phyloP scores from a whole-genome alignment of 495 filamentous ascomycete genomes.

The Pyronema domesticum region DNA sequence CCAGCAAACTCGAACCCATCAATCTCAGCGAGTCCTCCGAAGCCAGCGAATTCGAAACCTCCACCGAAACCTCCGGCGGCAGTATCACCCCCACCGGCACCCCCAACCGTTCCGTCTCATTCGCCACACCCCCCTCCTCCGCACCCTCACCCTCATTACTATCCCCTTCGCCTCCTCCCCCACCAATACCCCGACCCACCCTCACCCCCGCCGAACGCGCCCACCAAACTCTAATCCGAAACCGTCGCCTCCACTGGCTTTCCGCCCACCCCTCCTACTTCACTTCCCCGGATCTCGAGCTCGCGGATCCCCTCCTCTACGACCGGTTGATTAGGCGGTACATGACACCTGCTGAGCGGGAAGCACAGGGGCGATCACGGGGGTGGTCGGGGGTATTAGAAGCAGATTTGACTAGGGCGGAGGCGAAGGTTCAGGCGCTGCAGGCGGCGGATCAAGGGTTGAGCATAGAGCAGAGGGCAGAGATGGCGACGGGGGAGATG shows the following conservation, averaged over 20 bases:
- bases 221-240: constrained; percentile 11
- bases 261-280: constrained; percentile 13
- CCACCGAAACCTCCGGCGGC: not conserved
- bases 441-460: constrained; percentile 29
- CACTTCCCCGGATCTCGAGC: constrained; percentile 19
- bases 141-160: not conserved
- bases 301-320: constrained; percentile 52
- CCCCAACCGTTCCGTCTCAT: not conserved
- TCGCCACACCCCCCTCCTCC: not conserved
- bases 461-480: constrained; percentile 21
- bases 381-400: constrained; percentile 54
- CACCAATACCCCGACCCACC: not conserved
- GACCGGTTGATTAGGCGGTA: constrained; percentile 61
- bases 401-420: constrained; percentile 49
- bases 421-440: constrained; percentile 53
- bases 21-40: no score
- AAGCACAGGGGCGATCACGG: constrained; percentile 48
- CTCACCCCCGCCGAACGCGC: constrained; percentile 2
- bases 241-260: constrained; percentile 21
- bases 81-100: not conserved
- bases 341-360: constrained; percentile 50
- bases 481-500: constrained; percentile 28
- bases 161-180: not conserved
- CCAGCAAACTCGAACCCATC: no score
- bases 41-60: not conserved